Percentiles rank a stretch among this genome's conserved stretches.
Evolutionary conservation across 192 early-diverging fungal genomes (phyloP).

Genomic region (Obelidium mucronatum): DNA sequence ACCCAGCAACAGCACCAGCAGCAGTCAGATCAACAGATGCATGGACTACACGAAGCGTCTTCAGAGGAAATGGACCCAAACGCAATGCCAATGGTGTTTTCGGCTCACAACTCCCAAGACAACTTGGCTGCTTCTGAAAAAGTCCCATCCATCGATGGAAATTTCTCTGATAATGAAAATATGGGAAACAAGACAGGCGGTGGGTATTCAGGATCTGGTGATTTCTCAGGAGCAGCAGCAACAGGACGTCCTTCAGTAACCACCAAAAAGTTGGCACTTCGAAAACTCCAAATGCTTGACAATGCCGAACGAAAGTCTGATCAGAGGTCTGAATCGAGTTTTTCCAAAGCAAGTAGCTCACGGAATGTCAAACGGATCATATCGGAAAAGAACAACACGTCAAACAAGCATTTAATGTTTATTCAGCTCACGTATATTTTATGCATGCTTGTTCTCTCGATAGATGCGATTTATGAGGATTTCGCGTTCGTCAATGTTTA

Average conservation of each 20-base stretch:
- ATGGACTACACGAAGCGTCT: background rate
- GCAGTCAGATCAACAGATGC: background rate
- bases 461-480: conserved; percentile 35
- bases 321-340: conserved; percentile 2
- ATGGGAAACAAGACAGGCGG: background rate
- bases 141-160: background rate
- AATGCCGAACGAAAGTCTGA: background rate
- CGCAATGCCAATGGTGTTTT: conserved; percentile 40
- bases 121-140: background rate
- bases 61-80: background rate
- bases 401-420: conserved; percentile 39
- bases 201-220: no score
- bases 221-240: background rate
- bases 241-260: no score
- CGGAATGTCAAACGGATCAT: conserved; percentile 39
- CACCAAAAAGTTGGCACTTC: background rate
- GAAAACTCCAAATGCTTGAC: background rate
- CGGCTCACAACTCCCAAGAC: conserved; percentile 30
- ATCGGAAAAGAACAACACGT: conserved; percentile 28
- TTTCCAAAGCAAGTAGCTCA: conserved; percentile 21
- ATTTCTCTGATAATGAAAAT: background rate
- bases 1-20: no score
- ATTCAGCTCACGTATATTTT: conserved; percentile 37
- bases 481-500: conserved; percentile 21
- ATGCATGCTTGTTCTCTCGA: conserved; percentile 33